phyloP scores from a whole-genome alignment of 2,329 filamentous ascomycete genomes.

The Fusarium falciforme region DNA sequence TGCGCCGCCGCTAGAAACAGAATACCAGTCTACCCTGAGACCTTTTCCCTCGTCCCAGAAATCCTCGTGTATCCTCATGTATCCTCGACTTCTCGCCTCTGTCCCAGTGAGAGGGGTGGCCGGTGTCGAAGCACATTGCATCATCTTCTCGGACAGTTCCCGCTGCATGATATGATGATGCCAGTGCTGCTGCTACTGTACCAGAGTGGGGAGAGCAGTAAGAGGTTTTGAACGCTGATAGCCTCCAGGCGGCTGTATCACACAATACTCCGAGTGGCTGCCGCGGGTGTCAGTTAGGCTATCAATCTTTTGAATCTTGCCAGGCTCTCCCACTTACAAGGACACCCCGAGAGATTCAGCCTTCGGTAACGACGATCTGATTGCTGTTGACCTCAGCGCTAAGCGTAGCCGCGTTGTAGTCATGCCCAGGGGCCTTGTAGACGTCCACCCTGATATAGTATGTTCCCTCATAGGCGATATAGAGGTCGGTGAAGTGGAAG shows the following conservation, averaged over 20 bases:
- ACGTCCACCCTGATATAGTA: slow-evolving; percentile 46
- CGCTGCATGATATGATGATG: background rate
- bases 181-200: background rate
- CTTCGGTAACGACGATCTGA: slow-evolving; percentile 24
- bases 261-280: slow-evolving; percentile 11
- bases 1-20: background rate
- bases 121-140: background rate
- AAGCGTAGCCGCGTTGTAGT: slow-evolving; percentile 18
- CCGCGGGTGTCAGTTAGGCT: background rate
- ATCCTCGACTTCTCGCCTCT: background rate
- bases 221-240: background rate
- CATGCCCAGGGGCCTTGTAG: slow-evolving; percentile 35
- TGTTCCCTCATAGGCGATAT: slow-evolving; percentile 33
- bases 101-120: background rate
- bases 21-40: background rate
- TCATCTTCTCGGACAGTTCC: background rate
- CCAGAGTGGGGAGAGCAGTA: background rate
- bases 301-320: background rate
- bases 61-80: background rate
- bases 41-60: background rate
- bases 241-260: background rate
- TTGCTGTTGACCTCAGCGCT: slow-evolving; percentile 31
- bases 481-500: slow-evolving; percentile 44
- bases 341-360: background rate
- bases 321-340: slow-evolving; percentile 5